These are phyloP conservation scores for Pseudozyma sp. DNA, from an alignment of 1,284 basidiomycete species.

Conservation along the genomic window DNA sequence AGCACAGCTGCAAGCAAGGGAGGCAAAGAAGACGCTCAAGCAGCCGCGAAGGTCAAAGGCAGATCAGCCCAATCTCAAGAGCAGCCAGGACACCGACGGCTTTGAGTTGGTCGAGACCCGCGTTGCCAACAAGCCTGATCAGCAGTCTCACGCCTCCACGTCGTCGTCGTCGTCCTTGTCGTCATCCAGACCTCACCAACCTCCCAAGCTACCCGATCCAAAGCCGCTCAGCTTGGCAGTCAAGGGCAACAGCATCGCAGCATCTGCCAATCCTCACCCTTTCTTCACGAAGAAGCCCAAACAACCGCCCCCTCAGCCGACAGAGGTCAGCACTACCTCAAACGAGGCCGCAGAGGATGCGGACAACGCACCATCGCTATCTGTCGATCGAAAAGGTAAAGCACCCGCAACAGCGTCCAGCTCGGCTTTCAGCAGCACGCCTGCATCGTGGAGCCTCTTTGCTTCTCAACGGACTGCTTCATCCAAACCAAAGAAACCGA, in stretches of 20 bases:
- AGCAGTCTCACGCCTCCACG: not conserved
- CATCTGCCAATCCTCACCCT: conserved; percentile 29
- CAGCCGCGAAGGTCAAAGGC: not conserved
- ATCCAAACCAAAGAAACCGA: conserved; percentile 27
- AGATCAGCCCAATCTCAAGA: not conserved
- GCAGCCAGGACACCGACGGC: conserved; percentile 1
- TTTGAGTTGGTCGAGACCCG: conserved; percentile 32
- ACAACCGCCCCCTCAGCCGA: conserved; percentile 7
- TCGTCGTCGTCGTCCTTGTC: not conserved
- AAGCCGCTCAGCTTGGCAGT: conserved; percentile 38
- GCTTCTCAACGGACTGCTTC: conserved; percentile 10
- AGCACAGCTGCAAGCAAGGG: conserved; percentile 4
- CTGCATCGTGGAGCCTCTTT: conserved; percentile 42
- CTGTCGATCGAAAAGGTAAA: conserved; percentile 1
- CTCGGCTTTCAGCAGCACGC: conserved; percentile 6
- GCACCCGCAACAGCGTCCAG: conserved; percentile 2
- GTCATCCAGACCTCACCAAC: conserved; percentile 1
- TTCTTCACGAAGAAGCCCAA: conserved; percentile 39
- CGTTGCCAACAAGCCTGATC: not conserved
- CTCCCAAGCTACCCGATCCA: conserved; percentile 9
- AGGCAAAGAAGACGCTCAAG: conserved; percentile 13
- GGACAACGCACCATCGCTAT: not conserved
- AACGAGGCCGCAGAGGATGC: not conserved
- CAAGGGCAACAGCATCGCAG: conserved; percentile 18
- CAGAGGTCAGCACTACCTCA: not conserved